phyloP scores from a whole-genome alignment of 2,329 filamentous ascomycete genomes.

The Phialocephala subalpina region DNA sequence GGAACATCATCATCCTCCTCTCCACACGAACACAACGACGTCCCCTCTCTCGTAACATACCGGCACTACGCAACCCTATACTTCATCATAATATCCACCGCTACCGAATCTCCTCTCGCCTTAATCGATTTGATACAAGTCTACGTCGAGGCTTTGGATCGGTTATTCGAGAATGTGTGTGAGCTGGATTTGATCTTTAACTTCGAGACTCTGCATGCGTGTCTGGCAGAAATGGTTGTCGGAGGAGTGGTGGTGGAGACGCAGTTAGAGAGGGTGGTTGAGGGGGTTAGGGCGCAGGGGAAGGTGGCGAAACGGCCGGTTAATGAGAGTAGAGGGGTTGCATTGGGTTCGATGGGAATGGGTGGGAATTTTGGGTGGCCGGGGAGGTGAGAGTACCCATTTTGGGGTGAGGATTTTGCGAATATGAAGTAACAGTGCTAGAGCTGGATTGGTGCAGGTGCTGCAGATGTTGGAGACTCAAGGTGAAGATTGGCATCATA shows the following conservation, averaged over 20 bases:
- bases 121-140: conserved; percentile 97
- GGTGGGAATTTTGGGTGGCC: conserved; percentile 45
- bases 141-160: conserved; percentile 94
- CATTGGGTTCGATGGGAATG: conserved; percentile 54
- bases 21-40: conserved; percentile 77
- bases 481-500: background rate
- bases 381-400: conserved; percentile 36
- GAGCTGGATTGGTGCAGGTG: no score
- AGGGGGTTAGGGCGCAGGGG: conserved; percentile 81
- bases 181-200: conserved; percentile 98
- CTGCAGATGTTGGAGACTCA: background rate
- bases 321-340: conserved; percentile 66
- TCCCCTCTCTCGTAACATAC: conserved; percentile 95
- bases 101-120: conserved; percentile 93
- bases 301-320: conserved; percentile 81
- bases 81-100: conserved; percentile 97
- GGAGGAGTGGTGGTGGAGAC: conserved; percentile 96
- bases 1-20: conserved; percentile 71
- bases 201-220: conserved; percentile 94
- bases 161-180: conserved; percentile 97
- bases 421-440: background rate
- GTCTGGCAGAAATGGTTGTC: conserved; percentile 92
- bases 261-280: conserved; percentile 85
- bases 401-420: background rate
- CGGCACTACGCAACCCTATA: conserved; percentile 98